Evolutionary conservation across 176 grass and related monocot genomes (phyloP), one percentile per base, ranked within the genome.

Genomic region (Carex kokanica): DNA sequence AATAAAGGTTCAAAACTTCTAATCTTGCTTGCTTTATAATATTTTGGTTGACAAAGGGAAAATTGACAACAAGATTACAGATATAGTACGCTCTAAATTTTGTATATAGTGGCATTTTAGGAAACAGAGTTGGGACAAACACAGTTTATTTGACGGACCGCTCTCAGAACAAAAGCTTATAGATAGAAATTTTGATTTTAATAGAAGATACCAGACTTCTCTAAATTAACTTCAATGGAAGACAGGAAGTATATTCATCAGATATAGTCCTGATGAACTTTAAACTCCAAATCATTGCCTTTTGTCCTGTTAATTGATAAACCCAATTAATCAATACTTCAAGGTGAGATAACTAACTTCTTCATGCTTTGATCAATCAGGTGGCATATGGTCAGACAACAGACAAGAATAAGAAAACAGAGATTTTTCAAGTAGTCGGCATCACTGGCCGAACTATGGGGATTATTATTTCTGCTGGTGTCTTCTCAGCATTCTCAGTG

Each of bases 401-500:
- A 8, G 20, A 87, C 54, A 82, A 47, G 62, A 21, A 31, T 10
- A 90, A 90, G 70, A 31, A 32, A 6, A 4, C 9, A 56, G 79
- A 74, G 52, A 29, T 85, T 23, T 96, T 99, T 64, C 45, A 89
- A 18, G 34, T 99, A 1, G 88, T 75, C 2, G 88, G 91, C 15
- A 92, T 96, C 80, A 93, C 80, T 10, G 97, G 97, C 16, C 86
- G 89, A 64, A 86, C 91, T 77, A 5, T 86, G 0, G 83, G 89
- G 6, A 53, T 99, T 57, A 89, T 93, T 66, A 63, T 94, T 43
- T 91, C 97, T 24, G 97, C 97, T 1, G 86, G 77, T 9, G 93
- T 92, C 64, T 99, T 99, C 97, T 99, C 97, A 0, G 83, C 93
- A 6, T 92, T 99, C 88, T 93, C 97, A 8, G 40, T 92, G 1